These are phyloP conservation scores for Dactylonectria macrodidyma DNA, from an alignment of 2,329 filamentous ascomycete genomes.

Conservation along the genomic window DNA sequence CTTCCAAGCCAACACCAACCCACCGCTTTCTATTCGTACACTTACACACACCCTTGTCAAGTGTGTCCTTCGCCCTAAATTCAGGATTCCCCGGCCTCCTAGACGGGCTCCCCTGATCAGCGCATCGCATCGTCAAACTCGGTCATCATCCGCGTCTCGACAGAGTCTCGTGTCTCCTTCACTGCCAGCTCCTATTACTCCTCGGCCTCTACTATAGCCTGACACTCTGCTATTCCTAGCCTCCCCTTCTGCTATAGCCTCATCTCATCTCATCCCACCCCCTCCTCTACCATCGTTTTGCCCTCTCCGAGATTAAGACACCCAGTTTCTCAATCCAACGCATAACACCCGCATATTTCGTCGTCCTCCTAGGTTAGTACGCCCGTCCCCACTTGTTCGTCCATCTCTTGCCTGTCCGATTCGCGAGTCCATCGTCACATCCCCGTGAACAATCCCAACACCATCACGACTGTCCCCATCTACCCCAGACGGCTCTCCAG, in stretches of 20 bases:
- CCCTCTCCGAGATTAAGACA: constrained; percentile 32
- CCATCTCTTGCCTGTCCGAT: constrained; percentile 30
- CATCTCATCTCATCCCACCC: constrained; percentile 30
- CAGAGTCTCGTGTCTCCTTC: constrained; percentile 18
- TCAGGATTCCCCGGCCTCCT: background rate
- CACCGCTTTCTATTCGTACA: background rate
- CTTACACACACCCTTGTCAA: background rate
- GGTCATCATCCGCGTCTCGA: constrained; percentile 41
- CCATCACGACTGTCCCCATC: constrained; percentile 10
- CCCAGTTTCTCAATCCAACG: constrained; percentile 16
- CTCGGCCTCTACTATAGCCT: background rate
- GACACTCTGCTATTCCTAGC: constrained; percentile 25
- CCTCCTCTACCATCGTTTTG: constrained; percentile 27
- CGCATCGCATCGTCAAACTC: constrained; percentile 37
- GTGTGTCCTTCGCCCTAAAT: constrained; percentile 6
- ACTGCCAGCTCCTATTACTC: background rate
- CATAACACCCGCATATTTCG: background rate
- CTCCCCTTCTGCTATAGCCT: background rate
- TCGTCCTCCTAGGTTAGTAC: constrained; percentile 33
- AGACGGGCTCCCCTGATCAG: constrained; percentile 31
- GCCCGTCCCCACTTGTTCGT: constrained; percentile 23
- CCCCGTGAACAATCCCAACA: background rate
- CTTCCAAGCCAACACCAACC: background rate
- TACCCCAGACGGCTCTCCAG: constrained; percentile 20
- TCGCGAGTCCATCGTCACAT: constrained; percentile 37